Percentiles rank a stretch among this genome's conserved stretches.
Evolutionary conservation across 768 basidiomycete species (phyloP).

Genomic region (Mrakia blollopis): DNA sequence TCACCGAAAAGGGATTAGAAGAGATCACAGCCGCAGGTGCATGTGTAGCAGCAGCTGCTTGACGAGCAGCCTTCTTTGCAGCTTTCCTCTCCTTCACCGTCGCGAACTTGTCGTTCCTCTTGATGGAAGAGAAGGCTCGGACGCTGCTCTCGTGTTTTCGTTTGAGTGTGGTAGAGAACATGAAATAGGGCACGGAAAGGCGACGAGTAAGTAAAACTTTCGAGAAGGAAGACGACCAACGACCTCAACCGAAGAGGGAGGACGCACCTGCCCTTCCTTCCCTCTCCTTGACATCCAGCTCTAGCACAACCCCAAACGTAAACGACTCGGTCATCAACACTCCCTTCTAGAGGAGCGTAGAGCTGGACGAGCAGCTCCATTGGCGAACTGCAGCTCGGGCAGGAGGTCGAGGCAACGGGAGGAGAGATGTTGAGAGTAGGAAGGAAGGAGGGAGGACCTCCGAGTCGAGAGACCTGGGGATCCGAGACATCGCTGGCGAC

Average conservation of each 20-base stretch:
- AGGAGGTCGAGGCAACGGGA: constrained; percentile 59
- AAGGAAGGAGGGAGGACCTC: constrained; percentile 78
- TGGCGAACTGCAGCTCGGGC: constrained; percentile 63
- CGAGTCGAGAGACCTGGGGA: constrained; percentile 80
- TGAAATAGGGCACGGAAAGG: neutral
- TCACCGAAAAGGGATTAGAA: constrained; percentile 67
- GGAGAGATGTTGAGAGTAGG: constrained; percentile 54
- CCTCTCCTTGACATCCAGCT: constrained; percentile 64
- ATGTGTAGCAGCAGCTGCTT: constrained; percentile 3
- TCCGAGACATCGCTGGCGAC: constrained; percentile 59
- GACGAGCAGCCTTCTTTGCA: constrained; percentile 31
- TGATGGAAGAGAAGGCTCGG: constrained; percentile 72
- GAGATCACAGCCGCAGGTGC: constrained; percentile 38
- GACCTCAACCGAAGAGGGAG: constrained; percentile 5
- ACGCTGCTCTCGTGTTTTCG: constrained; percentile 50
- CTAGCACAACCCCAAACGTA: constrained; percentile 80
- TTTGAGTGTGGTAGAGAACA: neutral
- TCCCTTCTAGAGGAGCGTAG: constrained; percentile 84
- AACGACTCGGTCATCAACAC: constrained; percentile 74
- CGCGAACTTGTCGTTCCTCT: constrained; percentile 69
- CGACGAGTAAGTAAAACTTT: neutral
- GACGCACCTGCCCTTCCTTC: constrained; percentile 60
- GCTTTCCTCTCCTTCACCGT: constrained; percentile 37
- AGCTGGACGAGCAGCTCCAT: constrained; percentile 82
- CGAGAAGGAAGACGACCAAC: neutral